A percentile compares a stretch with the other conserved stretches of the same genome.
Conservation (phyloP, 2,329 filamentous ascomycete genomes). For the Sporothrix pseudoabietina region DNA sequence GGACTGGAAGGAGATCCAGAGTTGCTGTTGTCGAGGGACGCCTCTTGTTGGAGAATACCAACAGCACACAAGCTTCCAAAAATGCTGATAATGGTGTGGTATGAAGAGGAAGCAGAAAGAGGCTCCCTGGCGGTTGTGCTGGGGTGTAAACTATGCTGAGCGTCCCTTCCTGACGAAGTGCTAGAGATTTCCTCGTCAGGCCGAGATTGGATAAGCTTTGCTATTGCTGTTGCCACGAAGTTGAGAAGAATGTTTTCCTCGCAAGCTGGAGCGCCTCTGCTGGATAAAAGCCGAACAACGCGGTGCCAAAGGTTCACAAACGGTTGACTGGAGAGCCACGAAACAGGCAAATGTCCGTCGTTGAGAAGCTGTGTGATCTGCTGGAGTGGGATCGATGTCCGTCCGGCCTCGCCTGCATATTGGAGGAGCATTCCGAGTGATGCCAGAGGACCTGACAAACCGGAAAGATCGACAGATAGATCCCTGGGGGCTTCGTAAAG, state of each 20-base stretch:
- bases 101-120: conserved; percentile 33
- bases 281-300: conserved; percentile 44
- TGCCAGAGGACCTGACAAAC: conserved; percentile 37
- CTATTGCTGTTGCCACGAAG: conserved; percentile 41
- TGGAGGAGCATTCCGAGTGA: conserved; percentile 36
- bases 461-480: conserved; percentile 39
- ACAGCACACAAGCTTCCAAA: conserved; percentile 48
- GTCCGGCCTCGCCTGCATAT: conserved; percentile 41
- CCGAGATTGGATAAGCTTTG: conserved; percentile 6
- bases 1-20: neutral
- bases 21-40: neutral
- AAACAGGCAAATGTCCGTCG: conserved; percentile 42
- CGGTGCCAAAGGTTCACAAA: conserved; percentile 48
- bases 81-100: conserved; percentile 47
- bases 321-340: conserved; percentile 50
- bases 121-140: neutral
- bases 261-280: conserved; percentile 32
- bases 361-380: conserved; percentile 45
- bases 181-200: neutral
- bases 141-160: neutral
- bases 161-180: neutral
- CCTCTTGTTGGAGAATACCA: conserved; percentile 39
- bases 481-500: conserved; percentile 5
- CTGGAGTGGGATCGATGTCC: conserved; percentile 43
- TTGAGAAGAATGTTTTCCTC: conserved; percentile 42